phyloP scores from a whole-genome alignment of 768 basidiomycete species.

The Flagelloscypha sp. region DNA sequence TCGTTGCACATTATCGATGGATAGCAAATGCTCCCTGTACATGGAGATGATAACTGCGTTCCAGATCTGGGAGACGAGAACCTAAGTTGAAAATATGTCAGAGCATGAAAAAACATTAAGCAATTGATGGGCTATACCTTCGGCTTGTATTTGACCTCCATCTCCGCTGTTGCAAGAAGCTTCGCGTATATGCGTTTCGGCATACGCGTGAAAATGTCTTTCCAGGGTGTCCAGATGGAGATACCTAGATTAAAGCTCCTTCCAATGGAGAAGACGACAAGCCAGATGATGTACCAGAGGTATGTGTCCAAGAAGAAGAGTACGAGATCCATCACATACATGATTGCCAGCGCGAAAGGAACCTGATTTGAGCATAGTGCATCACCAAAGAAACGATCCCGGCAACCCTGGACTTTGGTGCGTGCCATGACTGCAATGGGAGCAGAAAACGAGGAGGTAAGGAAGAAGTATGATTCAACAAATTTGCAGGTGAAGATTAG shows the following conservation, averaged over 20 bases:
- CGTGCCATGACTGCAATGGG: slow-evolving; percentile 93
- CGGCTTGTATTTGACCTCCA: slow-evolving; percentile 99
- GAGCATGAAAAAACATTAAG: neutral
- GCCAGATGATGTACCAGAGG: slow-evolving; percentile 99
- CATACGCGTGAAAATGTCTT: slow-evolving; percentile 90
- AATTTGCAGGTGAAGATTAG: slow-evolving; percentile 96
- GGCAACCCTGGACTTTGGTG: slow-evolving; percentile 92
- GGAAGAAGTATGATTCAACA: slow-evolving; percentile 95
- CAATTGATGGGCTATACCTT: slow-evolving; percentile 54
- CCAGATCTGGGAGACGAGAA: slow-evolving; percentile 98
- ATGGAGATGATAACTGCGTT: slow-evolving; percentile 99
- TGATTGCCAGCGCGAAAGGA: slow-evolving; percentile 90
- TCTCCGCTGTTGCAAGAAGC: slow-evolving; percentile 84
- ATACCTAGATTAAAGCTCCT: slow-evolving; percentile 86
- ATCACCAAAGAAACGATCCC: slow-evolving; percentile 77
- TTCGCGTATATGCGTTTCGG: slow-evolving; percentile 98
- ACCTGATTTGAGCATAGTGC: slow-evolving; percentile 87
- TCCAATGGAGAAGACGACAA: slow-evolving; percentile 85
- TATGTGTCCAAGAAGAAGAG: slow-evolving; percentile 99
- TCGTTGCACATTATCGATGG: slow-evolving; percentile 98
- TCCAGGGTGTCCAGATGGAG: slow-evolving; percentile 99
- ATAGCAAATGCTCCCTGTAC: slow-evolving; percentile 98
- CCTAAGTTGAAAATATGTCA: slow-evolving; percentile 44
- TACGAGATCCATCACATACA: slow-evolving; percentile 97
- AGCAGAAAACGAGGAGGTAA: slow-evolving; percentile 89